Percentiles rank a stretch among this genome's conserved stretches.
Conservation (phyloP, 495 filamentous ascomycete genomes). For the Neurospora sp. region DNA sequence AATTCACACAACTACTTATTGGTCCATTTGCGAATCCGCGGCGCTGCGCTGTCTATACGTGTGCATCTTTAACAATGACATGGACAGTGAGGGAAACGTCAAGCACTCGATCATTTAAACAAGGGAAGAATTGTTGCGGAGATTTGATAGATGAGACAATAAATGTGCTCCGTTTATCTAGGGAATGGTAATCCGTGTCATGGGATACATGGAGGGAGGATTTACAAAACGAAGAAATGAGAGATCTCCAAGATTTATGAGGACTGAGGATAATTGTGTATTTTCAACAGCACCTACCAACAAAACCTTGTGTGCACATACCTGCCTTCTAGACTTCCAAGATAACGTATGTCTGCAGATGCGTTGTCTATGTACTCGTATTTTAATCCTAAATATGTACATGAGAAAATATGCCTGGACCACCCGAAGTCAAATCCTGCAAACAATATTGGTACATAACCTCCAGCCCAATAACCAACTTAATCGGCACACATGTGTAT, state of each 20-base stretch:
- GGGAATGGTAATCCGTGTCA: too few relatives aligned
- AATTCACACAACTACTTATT: neutral
- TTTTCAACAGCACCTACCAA: too few relatives aligned
- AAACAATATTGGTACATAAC: neutral
- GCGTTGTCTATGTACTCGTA: neutral
- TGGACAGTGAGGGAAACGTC: neutral
- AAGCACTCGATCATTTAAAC: neutral
- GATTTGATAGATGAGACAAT: neutral
- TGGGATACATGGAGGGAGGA: too few relatives aligned
- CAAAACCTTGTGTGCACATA: neutral
- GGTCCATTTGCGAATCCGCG: neutral
- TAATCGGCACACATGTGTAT: neutral
- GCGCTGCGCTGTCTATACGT: neutral
- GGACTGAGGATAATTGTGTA: too few relatives aligned
- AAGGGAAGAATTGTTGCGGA: neutral
- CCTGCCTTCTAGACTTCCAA: neutral
- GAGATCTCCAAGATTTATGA: too few relatives aligned
- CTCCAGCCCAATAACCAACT: neutral
- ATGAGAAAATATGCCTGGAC: neutral
- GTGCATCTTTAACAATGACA: neutral
- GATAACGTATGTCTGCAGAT: neutral
- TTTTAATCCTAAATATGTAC: neutral
- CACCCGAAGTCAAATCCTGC: neutral
- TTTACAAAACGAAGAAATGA: too few relatives aligned
- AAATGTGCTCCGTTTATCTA: neutral